Conservation (phyloP, 2,329 filamentous ascomycete genomes). For the Fusarium sp. region DNA sequence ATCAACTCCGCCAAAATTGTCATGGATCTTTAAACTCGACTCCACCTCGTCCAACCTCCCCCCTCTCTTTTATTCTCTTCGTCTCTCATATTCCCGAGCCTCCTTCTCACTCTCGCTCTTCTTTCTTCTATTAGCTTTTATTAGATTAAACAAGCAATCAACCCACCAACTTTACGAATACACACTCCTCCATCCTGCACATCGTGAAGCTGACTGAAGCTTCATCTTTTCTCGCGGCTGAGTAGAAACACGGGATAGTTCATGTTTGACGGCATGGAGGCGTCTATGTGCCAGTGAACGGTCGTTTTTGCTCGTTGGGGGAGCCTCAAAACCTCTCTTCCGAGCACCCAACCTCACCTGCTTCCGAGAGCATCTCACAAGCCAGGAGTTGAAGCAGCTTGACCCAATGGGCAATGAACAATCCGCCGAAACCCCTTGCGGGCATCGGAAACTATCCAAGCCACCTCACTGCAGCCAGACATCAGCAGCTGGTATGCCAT, state of each 20-base stretch:
- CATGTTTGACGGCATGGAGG: slow-evolving; percentile 41
- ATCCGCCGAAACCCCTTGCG: slow-evolving; percentile 57
- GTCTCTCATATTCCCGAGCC: slow-evolving; percentile 26
- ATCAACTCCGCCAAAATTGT: slow-evolving; percentile 35
- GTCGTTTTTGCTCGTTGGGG: slow-evolving; percentile 38
- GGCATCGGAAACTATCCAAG: slow-evolving; percentile 64
- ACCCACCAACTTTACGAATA: background rate
- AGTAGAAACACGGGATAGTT: slow-evolving; percentile 18
- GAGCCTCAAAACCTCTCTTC: slow-evolving; percentile 32
- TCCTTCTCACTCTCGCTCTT: slow-evolving; percentile 6
- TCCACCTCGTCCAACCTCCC: slow-evolving; percentile 44
- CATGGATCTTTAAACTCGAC: slow-evolving; percentile 44
- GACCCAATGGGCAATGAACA: slow-evolving; percentile 62
- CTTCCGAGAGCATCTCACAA: slow-evolving; percentile 26
- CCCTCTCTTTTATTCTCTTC: slow-evolving; percentile 24
- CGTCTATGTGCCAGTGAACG: slow-evolving; percentile 38
- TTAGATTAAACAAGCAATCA: slow-evolving; percentile 10
- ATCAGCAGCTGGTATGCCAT: slow-evolving; percentile 55
- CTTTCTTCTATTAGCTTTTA: background rate
- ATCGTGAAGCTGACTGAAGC: background rate
- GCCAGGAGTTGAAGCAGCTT: slow-evolving; percentile 21
- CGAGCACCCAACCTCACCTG: slow-evolving; percentile 19
- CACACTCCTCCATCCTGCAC: background rate
- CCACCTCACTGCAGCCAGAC: slow-evolving; percentile 56
- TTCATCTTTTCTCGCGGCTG: slow-evolving; percentile 13